A percentile compares a stretch with the other conserved stretches of the same genome.
Conservation (phyloP, 2,329 filamentous ascomycete species). For the Chaetomiaceae sp. region DNA sequence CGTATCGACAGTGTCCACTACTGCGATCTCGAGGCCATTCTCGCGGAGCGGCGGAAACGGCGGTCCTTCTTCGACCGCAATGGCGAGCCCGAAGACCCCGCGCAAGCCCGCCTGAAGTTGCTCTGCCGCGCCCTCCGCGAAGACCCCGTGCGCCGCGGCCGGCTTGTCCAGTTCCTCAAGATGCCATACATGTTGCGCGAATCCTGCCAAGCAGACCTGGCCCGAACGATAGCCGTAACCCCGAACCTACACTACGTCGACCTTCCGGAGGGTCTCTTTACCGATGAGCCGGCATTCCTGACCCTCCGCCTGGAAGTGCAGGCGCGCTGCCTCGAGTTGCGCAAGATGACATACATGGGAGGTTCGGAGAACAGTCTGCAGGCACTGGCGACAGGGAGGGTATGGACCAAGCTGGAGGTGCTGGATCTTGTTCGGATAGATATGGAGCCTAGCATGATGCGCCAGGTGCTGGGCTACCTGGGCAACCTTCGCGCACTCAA, state of each 20-base stretch:
- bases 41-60: slow-evolving; percentile 74
- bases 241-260: slow-evolving; percentile 87
- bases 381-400: slow-evolving; percentile 57
- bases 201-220: slow-evolving; percentile 76
- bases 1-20: slow-evolving; percentile 94
- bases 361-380: slow-evolving; percentile 78
- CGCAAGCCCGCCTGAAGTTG: slow-evolving; percentile 69
- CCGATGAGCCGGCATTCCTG: slow-evolving; percentile 70
- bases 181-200: slow-evolving; percentile 93
- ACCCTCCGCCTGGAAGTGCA: slow-evolving; percentile 80
- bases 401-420: slow-evolving; percentile 69
- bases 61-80: slow-evolving; percentile 70
- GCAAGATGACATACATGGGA: slow-evolving; percentile 80
- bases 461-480: slow-evolving; percentile 66
- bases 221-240: slow-evolving; percentile 77
- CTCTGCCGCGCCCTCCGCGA: slow-evolving; percentile 80
- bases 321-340: slow-evolving; percentile 73
- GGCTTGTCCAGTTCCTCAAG: slow-evolving; percentile 73
- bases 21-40: slow-evolving; percentile 77
- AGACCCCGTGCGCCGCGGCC: slow-evolving; percentile 63
- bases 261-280: slow-evolving; percentile 81
- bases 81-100: slow-evolving; percentile 74
- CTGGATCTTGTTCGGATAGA: slow-evolving; percentile 65
- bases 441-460: slow-evolving; percentile 65
- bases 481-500: slow-evolving; percentile 68